Evolutionary conservation across 371 early-diverging fungal genomes (phyloP).

Genomic region (Saksenaea oblongispora): DNA sequence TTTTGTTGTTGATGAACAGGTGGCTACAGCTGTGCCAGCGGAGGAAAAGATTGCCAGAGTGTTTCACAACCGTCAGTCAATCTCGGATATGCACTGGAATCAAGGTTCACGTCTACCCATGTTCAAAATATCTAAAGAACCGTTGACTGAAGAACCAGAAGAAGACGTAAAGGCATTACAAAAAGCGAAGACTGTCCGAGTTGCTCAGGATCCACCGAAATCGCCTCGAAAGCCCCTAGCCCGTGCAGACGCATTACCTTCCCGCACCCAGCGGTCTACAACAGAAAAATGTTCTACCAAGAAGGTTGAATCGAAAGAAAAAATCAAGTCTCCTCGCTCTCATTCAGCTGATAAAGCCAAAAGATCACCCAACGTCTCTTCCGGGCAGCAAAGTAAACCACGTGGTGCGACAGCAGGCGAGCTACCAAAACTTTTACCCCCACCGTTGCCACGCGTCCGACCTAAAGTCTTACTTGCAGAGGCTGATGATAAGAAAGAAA

Average conservation of each 20-base stretch:
- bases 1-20: slow-evolving; percentile 29
- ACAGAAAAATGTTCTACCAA: neutral
- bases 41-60: slow-evolving; percentile 38
- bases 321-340: neutral
- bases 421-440: neutral
- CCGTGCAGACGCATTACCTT: slow-evolving; percentile 24
- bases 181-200: slow-evolving; percentile 11
- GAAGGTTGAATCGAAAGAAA: neutral
- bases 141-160: slow-evolving; percentile 2
- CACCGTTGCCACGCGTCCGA: neutral
- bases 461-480: slow-evolving; percentile 17
- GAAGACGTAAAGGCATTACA: neutral
- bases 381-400: neutral
- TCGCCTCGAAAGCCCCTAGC: slow-evolving; percentile 14
- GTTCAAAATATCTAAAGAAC: slow-evolving; percentile 21
- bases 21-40: slow-evolving; percentile 27
- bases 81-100: slow-evolving; percentile 34
- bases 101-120: slow-evolving; percentile 49
- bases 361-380: neutral
- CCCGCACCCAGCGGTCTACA: neutral
- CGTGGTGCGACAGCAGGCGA: neutral
- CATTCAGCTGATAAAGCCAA: neutral
- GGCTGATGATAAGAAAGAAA: slow-evolving; percentile 7
- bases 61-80: slow-evolving; percentile 36
- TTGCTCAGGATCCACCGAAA: slow-evolving; percentile 9